Conservation (phyloP, 352 stramenopile species). For the Globisporangium camurandrum region DNA sequence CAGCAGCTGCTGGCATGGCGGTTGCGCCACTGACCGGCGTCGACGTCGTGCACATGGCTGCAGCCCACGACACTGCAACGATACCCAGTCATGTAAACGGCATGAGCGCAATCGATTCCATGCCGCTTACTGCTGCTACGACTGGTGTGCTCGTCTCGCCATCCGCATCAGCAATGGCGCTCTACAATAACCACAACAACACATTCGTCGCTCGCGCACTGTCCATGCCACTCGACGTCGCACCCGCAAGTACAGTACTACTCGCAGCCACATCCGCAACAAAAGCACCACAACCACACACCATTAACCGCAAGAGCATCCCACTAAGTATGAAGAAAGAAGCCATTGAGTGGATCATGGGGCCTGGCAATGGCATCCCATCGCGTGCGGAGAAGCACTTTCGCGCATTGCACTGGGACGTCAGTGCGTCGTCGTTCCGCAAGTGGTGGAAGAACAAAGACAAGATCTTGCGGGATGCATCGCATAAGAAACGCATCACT, state of each 20-base stretch:
- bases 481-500: constrained; percentile 63
- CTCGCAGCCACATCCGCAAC: neutral
- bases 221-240: neutral
- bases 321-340: constrained; percentile 79
- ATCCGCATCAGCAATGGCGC: neutral
- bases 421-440: constrained; percentile 67
- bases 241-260: neutral
- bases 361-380: constrained; percentile 57
- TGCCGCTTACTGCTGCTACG: constrained; percentile 18
- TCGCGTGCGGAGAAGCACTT: constrained; percentile 73
- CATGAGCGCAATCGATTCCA: constrained; percentile 16
- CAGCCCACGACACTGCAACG: neutral
- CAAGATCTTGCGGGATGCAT: constrained; percentile 64
- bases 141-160: constrained; percentile 9
- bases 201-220: neutral
- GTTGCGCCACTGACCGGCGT: constrained; percentile 4
- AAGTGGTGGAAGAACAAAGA: constrained; percentile 86
- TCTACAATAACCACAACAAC: neutral
- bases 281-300: neutral
- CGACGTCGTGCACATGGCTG: constrained; percentile 8
- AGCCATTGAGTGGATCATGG: constrained; percentile 75
- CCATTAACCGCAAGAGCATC: constrained; percentile 66
- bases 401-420: constrained; percentile 58
- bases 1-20: neutral
- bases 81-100: constrained; percentile 2